These are phyloP conservation scores for Curvularia sp. DNA, from an alignment of 2,329 filamentous ascomycete genomes.

Conservation along the genomic window DNA sequence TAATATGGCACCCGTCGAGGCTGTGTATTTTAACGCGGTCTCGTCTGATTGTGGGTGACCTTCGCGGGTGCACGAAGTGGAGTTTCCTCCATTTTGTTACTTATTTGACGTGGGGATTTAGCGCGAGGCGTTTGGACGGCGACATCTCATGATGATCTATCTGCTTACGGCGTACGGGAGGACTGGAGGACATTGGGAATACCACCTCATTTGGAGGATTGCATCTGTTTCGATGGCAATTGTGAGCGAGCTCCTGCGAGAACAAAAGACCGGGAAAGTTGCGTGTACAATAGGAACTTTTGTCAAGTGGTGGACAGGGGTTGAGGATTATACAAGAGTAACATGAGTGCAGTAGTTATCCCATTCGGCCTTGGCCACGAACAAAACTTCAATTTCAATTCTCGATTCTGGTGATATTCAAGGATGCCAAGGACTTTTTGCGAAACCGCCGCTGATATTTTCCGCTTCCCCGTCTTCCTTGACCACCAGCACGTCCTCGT, in stretches of 20 bases:
- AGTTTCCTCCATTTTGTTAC: constrained; percentile 15
- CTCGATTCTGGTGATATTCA: constrained; percentile 9
- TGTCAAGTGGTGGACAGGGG: background rate
- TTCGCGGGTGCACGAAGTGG: constrained; percentile 11
- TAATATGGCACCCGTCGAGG: constrained; percentile 9
- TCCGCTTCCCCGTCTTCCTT: constrained; percentile 62
- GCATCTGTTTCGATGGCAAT: constrained; percentile 7
- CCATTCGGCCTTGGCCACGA: background rate
- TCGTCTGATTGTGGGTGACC: background rate
- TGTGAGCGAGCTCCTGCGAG: constrained; percentile 1
- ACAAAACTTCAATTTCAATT: background rate
- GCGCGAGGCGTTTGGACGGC: constrained; percentile 29
- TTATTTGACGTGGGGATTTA: constrained; percentile 28
- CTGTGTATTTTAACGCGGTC: background rate
- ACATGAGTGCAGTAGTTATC: background rate
- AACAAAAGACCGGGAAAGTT: background rate
- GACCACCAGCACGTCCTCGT: constrained; percentile 69
- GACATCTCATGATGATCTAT: constrained; percentile 23
- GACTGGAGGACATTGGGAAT: constrained; percentile 22
- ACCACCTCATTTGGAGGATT: constrained; percentile 26
- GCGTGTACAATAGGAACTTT: background rate
- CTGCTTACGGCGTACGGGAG: constrained; percentile 19
- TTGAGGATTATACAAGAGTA: background rate
- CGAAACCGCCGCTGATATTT: constrained; percentile 62
- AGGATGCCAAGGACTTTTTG: constrained; percentile 63